Percentiles rank a stretch among this genome's conserved stretches.
These are phyloP conservation scores for Santalum album DNA, from an alignment of 164 flowering plant genomes.

Conservation along the genomic window DNA sequence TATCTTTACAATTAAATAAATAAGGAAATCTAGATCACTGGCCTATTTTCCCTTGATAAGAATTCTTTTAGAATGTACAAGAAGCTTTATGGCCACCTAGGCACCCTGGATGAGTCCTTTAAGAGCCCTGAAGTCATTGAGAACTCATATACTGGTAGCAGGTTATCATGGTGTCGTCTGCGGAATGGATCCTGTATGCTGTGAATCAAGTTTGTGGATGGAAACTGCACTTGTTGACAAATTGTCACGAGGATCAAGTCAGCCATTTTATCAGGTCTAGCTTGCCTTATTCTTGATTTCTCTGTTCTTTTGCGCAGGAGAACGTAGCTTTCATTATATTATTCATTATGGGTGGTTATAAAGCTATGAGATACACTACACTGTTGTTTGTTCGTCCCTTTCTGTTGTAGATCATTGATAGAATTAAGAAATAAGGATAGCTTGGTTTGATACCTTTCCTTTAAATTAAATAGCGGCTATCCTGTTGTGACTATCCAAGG, in stretches of 20 bases:
- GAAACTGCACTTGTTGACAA: constrained; percentile 68
- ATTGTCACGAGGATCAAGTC: constrained; percentile 64
- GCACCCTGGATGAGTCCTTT: too few species aligned
- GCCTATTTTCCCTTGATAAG: too few species aligned
- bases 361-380: neutral
- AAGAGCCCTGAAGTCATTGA: constrained; percentile 3
- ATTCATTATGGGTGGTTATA: neutral
- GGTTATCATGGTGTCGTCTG: constrained; percentile 86
- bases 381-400: too few species aligned
- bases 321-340: neutral
- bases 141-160: constrained; percentile 18
- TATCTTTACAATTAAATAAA: too few species aligned
- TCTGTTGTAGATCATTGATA: too few species aligned
- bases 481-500: too few species aligned
- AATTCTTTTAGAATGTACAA: too few species aligned
- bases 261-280: constrained; percentile 92
- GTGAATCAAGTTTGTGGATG: constrained; percentile 91
- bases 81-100: too few species aligned
- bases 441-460: too few species aligned
- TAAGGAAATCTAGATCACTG: too few species aligned
- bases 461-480: too few species aligned
- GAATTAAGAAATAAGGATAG: too few species aligned
- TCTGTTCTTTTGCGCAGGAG: neutral
- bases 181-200: constrained; percentile 97
- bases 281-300: neutral